Base-by-base conservation (phyloP, 805 yeast species). In the Metschnikowia vanudenii region DNA sequence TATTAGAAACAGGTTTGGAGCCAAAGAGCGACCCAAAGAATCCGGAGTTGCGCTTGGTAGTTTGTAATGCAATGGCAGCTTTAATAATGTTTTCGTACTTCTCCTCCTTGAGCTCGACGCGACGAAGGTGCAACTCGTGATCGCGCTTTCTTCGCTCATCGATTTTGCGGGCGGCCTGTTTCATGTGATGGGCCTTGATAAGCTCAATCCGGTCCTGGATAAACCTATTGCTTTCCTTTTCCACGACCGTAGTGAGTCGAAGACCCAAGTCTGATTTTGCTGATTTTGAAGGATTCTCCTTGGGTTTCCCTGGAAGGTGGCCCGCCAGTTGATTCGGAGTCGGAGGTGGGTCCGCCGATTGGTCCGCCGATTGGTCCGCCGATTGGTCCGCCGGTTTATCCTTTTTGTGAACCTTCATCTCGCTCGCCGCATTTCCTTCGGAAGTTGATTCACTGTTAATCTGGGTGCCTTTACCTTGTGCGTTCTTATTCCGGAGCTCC, bases 71-170 rank as follows among this genome's bases (percentile, higher is more conserved):
- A 12, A 62, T 60, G 6, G 69, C 69, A 5, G 60, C 57, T 33
- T 58, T 53, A 20, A 69, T 42, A 22, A 61, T 62, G 38, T 56
- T 55, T 38, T 68, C 75, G 43, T 66, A 69, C 47, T 70, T 69
- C 46, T 67, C 73, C 51, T 72, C 76, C 55, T 68, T 70, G 37
- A 54, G 50, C 46, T 60, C 63, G 28, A 71, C 53, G 43, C 70
- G 65, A 38, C 58, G 59, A 14, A 72, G 58, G 41, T 65, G 67
- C 36, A 57, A 38, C 45, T 71, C 75, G 50, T 71, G 75, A 50
- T 72, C 77, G 39, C 58, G 59, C 28, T 65, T 58, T 47, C 66
- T 68, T 37, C 77, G 59, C 43, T 69, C 75, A 44, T 63, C 66
- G 41, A 72, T 65, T 50, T 64, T 63, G 38, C 64, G 55, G 18